These are phyloP conservation scores for Lagenaria siceraria DNA, from an alignment of 306 rosid genomes.

Conservation along the genomic window DNA sequence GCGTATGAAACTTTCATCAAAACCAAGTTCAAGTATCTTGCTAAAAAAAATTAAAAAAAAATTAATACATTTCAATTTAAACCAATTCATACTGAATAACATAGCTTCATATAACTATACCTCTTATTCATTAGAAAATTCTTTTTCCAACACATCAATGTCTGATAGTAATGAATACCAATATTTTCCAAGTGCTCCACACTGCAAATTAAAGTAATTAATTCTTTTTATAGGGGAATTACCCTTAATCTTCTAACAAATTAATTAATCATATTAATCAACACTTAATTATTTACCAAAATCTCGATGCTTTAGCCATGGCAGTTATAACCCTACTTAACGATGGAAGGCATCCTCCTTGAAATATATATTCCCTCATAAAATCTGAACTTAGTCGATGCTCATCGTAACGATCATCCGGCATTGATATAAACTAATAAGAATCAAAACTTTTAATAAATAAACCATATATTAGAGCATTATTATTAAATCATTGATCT, in stretches of 20 bases:
- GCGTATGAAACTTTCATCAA: background rate
- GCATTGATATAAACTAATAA: conserved; percentile 55
- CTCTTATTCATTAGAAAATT: conserved; percentile 44
- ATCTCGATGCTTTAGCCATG: conserved; percentile 46
- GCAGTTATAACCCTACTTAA: conserved; percentile 60
- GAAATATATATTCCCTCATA: conserved; percentile 75
- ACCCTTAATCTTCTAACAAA: no score
- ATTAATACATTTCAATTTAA: no score
- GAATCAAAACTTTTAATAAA: no score
- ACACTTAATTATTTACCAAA: conserved; percentile 31
- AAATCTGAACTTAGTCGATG: conserved; percentile 65
- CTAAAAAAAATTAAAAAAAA: no score
- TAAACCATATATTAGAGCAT: no score
- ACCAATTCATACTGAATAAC: background rate
- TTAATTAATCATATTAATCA: background rate
- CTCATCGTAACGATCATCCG: conserved; percentile 58
- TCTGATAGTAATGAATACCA: background rate
- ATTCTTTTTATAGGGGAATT: no score
- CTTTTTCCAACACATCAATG: background rate
- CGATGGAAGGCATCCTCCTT: conserved; percentile 82
- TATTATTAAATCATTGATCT: no score
- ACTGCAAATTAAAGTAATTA: background rate
- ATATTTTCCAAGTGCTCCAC: background rate
- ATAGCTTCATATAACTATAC: conserved; percentile 12
- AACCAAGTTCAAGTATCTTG: background rate